Conservation (phyloP, 345 rosid genomes). For the Gossypium bickii region DNA sequence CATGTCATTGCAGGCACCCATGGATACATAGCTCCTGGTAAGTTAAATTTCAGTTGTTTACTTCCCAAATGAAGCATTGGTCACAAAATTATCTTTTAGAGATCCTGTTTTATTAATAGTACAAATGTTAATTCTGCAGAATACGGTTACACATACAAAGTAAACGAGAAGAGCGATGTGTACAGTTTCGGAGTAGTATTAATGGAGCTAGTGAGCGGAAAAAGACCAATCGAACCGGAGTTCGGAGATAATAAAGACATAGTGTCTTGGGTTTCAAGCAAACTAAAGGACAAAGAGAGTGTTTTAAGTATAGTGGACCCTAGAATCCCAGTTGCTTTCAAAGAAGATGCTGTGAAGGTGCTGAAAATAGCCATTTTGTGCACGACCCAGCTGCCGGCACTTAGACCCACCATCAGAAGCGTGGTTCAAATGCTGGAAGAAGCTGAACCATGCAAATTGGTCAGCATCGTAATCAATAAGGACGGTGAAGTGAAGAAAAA, state of each 20-base stretch:
- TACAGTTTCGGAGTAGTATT: slow-evolving; percentile 92
- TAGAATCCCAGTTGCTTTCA: slow-evolving; percentile 44
- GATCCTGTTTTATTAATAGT: neutral
- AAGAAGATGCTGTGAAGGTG: slow-evolving; percentile 61
- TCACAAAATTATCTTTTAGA: neutral
- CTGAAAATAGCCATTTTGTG: slow-evolving; percentile 68
- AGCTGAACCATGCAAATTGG: slow-evolving; percentile 62
- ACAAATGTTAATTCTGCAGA: slow-evolving; percentile 37
- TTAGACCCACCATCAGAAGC: slow-evolving; percentile 76
- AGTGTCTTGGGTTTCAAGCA: slow-evolving; percentile 66
- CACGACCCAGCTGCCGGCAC: slow-evolving; percentile 49
- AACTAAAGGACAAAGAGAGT: slow-evolving; percentile 47
- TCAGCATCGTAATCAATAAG: slow-evolving; percentile 44
- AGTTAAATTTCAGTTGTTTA: slow-evolving; percentile 8
- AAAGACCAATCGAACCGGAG: slow-evolving; percentile 70
- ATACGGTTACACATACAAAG: slow-evolving; percentile 78
- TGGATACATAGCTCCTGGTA: slow-evolving; percentile 98
- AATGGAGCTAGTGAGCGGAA: slow-evolving; percentile 87
- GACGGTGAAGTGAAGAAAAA: slow-evolving; percentile 28
- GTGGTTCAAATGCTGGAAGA: slow-evolving; percentile 87
- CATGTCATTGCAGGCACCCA: slow-evolving; percentile 79
- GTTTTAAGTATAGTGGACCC: slow-evolving; percentile 61
- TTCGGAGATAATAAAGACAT: slow-evolving; percentile 78
- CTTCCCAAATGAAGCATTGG: neutral
- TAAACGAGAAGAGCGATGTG: slow-evolving; percentile 86